Percentiles rank a stretch among this genome's conserved stretches.
Conservation (phyloP, 108 stramenopile genomes). For the Stephanodiscus minutulus region DNA sequence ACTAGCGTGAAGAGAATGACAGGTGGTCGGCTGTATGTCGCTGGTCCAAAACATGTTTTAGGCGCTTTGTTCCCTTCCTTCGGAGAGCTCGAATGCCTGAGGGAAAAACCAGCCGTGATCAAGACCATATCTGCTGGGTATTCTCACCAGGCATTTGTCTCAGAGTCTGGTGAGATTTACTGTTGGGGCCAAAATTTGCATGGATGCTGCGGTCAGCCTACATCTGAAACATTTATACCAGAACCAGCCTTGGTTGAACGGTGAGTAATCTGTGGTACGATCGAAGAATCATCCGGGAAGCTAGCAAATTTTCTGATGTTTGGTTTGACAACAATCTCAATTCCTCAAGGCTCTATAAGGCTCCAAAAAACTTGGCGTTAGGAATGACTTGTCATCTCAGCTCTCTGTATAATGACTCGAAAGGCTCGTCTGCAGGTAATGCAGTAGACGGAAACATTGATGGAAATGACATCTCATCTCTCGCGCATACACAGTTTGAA, state of each 20-base stretch:
- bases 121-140: slow-evolving; percentile 61
- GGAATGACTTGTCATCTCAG: slow-evolving; percentile 18
- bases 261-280: not conserved
- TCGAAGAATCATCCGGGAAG: too few relatives aligned
- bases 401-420: slow-evolving; percentile 17
- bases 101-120: slow-evolving; percentile 13
- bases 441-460: slow-evolving; percentile 43
- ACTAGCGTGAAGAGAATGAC: slow-evolving; percentile 9
- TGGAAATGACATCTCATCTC: slow-evolving; percentile 11
- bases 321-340: not conserved
- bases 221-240: slow-evolving; percentile 26
- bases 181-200: slow-evolving; percentile 62
- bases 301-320: not conserved
- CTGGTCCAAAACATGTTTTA: slow-evolving; percentile 56
- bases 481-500: slow-evolving; percentile 40
- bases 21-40: slow-evolving; percentile 55
- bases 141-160: slow-evolving; percentile 48
- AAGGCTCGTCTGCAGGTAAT: slow-evolving; percentile 16
- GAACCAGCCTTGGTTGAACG: slow-evolving; percentile 34
- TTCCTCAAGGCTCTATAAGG: slow-evolving; percentile 36
- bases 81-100: slow-evolving; percentile 8
- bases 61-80: slow-evolving; percentile 42
- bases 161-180: slow-evolving; percentile 64
- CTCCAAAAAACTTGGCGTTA: slow-evolving; percentile 34
- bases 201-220: slow-evolving; percentile 65